These are phyloP conservation scores for Adansonia madagascariensis DNA, from an alignment of 441 rosid genomes.

Conservation along the genomic window DNA sequence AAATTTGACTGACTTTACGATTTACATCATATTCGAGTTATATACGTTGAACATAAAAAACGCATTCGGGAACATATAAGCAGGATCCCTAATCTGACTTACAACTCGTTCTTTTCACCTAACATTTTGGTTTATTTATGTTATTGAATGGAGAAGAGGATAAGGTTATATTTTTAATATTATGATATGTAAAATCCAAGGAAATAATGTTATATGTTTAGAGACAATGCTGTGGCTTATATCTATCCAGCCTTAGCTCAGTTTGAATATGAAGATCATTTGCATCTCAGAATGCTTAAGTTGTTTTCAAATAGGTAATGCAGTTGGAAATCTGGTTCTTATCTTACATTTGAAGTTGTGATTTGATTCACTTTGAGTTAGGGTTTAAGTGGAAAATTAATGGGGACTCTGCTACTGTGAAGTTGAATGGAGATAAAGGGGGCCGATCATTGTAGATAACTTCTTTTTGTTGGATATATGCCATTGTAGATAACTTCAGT, in stretches of 20 bases:
- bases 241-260: neutral
- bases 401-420: neutral
- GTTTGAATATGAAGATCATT: neutral
- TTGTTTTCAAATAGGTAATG: neutral
- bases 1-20: conserved; percentile 24
- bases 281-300: neutral
- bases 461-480: neutral
- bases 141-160: conserved; percentile 14
- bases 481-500: conserved; percentile 5
- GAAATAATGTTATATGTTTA: neutral
- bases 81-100: conserved; percentile 47
- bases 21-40: conserved; percentile 23
- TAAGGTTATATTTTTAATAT: neutral
- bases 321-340: conserved; percentile 1
- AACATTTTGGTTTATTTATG: conserved; percentile 28
- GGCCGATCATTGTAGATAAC: neutral
- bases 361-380: neutral
- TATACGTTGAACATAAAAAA: conserved; percentile 27
- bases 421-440: neutral
- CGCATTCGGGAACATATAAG: conserved; percentile 28
- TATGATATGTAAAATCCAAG: neutral
- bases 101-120: conserved; percentile 27
- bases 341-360: neutral
- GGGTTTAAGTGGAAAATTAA: neutral
- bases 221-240: neutral